Evolutionary conservation across 73 alveolate species (phyloP).

Genomic region (Tetrahymena malaccensis): DNA sequence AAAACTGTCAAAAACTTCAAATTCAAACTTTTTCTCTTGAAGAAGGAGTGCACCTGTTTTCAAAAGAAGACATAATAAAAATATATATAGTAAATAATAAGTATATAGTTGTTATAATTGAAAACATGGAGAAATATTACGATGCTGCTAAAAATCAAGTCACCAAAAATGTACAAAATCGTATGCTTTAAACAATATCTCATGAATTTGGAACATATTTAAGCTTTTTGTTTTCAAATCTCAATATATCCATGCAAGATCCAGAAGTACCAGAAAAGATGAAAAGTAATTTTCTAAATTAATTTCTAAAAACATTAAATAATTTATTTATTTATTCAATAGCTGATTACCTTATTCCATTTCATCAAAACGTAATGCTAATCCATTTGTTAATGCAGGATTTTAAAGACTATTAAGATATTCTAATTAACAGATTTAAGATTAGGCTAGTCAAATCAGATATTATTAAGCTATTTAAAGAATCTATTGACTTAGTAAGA

Average conservation of each 20-base stretch:
- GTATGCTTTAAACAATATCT: neutral
- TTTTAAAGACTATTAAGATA: neutral
- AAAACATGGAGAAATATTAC: neutral
- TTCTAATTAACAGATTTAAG: neutral
- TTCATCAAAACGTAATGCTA: neutral
- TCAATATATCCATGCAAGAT: neutral
- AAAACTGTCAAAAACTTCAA: neutral
- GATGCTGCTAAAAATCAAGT: neutral
- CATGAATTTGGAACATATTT: neutral
- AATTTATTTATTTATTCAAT: neutral
- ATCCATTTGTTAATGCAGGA: neutral
- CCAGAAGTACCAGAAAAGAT: neutral
- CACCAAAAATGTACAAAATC: neutral
- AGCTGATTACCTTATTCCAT: neutral
- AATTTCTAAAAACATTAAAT: neutral
- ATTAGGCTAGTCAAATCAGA: neutral
- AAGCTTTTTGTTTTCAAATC: neutral
- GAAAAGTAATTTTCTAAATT: neutral
- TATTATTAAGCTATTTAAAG: neutral
- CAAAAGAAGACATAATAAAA: neutral
- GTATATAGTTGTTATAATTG: neutral
- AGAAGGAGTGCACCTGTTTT: neutral
- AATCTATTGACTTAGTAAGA: neutral
- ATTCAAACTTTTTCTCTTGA: neutral
- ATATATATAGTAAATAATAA: neutral